A percentile compares a stretch with the other conserved stretches of the same genome.
phyloP scores from a whole-genome alignment of 1,284 basidiomycete species.

The Sphaerobolus stellatus region DNA sequence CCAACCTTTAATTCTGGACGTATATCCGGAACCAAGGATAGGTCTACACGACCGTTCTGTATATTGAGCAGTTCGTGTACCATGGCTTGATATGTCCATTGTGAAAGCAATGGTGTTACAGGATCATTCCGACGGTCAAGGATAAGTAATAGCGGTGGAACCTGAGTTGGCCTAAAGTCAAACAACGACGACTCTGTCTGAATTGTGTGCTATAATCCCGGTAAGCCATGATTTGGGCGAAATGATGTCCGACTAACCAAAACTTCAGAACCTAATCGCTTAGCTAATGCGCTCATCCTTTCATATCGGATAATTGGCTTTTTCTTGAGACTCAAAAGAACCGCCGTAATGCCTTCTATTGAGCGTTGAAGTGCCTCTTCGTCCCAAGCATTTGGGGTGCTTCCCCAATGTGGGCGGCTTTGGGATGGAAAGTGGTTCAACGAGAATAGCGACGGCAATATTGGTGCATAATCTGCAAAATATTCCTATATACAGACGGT shows the following conservation, averaged over 20 bases:
- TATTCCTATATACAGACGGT: slow-evolving; percentile 65
- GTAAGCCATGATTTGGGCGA: background rate
- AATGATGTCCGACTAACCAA: slow-evolving; percentile 50
- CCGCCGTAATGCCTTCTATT: slow-evolving; percentile 81
- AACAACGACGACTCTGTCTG: slow-evolving; percentile 72
- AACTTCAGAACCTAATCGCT: slow-evolving; percentile 84
- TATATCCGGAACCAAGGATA: slow-evolving; percentile 85
- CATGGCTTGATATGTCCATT: slow-evolving; percentile 99
- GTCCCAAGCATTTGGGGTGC: slow-evolving; percentile 67
- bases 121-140: slow-evolving; percentile 96
- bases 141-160: slow-evolving; percentile 72
- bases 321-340: slow-evolving; percentile 94
- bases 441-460: slow-evolving; percentile 87
- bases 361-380: slow-evolving; percentile 74
- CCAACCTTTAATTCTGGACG: slow-evolving; percentile 80
- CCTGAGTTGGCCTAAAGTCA: slow-evolving; percentile 75
- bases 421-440: slow-evolving; percentile 74
- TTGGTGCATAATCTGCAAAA: slow-evolving; percentile 91
- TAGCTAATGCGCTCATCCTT: slow-evolving; percentile 88
- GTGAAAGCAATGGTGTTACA: slow-evolving; percentile 94
- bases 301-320: slow-evolving; percentile 94
- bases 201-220: slow-evolving; percentile 58
- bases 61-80: slow-evolving; percentile 96
- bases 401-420: slow-evolving; percentile 64
- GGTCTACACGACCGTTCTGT: slow-evolving; percentile 89